These are phyloP conservation scores for Limnanthes douglasii DNA, from an alignment of 345 rosid species.

Conservation along the genomic window DNA sequence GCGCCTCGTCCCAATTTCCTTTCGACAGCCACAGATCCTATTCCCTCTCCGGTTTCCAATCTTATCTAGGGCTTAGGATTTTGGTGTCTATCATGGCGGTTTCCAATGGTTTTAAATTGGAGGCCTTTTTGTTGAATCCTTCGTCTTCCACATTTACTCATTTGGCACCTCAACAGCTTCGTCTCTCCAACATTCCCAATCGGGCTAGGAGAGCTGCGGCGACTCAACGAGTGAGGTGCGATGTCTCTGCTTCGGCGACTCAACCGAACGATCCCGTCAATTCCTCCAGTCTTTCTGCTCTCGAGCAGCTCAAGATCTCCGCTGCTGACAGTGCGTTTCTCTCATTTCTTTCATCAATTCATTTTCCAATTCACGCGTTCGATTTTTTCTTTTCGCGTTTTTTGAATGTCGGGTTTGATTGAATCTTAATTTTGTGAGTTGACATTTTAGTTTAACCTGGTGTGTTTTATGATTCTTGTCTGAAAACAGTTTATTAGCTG, in stretches of 20 bases:
- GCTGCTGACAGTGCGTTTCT: slow-evolving; percentile 27
- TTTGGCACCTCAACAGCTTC: slow-evolving; percentile 9
- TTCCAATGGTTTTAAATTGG: slow-evolving; percentile 13
- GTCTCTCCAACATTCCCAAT: slow-evolving; percentile 6
- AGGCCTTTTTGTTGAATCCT: slow-evolving; percentile 12
- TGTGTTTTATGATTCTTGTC: no score
- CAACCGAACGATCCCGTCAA: slow-evolving; percentile 5
- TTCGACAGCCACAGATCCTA: not conserved
- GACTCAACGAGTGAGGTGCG: slow-evolving; percentile 13
- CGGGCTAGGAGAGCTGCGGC: slow-evolving; percentile 6
- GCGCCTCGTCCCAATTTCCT: no score
- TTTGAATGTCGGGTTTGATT: not conserved
- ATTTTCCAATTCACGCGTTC: no score
- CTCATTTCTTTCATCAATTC: not conserved
- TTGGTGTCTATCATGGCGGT: slow-evolving; percentile 10
- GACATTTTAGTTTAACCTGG: no score
- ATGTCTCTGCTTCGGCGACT: slow-evolving; percentile 8
- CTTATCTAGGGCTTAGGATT: slow-evolving; percentile 1
- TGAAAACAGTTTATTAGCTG: no score
- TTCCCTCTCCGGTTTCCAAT: not conserved
- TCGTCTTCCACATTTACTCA: slow-evolving; percentile 5
- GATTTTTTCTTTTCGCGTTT: not conserved
- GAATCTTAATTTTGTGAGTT: not conserved
- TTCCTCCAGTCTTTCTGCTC: slow-evolving; percentile 26
- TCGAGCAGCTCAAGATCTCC: slow-evolving; percentile 30